Conservation (phyloP, 2,329 filamentous ascomycete genomes). For the Fusarium domesticum region DNA sequence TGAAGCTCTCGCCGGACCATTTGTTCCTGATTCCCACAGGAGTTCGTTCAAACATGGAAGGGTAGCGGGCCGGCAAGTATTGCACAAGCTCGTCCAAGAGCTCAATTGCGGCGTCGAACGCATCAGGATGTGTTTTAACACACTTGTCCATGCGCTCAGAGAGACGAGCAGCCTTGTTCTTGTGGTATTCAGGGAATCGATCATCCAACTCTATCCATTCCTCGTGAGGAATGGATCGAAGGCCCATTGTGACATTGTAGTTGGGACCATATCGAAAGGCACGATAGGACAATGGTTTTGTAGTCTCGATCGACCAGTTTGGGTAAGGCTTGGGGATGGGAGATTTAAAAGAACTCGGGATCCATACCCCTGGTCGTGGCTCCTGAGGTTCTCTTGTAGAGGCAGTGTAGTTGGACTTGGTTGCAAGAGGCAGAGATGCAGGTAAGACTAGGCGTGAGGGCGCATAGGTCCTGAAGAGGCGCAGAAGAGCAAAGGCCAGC, state of each 20-base stretch:
- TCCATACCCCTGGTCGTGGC: conserved; percentile 10
- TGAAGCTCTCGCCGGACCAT: conserved; percentile 68
- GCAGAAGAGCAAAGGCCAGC: background rate
- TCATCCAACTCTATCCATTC: conserved; percentile 87
- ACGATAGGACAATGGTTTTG: conserved; percentile 72
- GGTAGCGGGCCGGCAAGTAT: conserved; percentile 75
- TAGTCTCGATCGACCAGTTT: conserved; percentile 64
- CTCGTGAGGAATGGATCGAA: conserved; percentile 65
- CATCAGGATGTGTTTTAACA: conserved; percentile 65
- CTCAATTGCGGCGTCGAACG: conserved; percentile 69
- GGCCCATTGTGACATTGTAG: conserved; percentile 74
- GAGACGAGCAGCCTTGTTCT: conserved; percentile 67
- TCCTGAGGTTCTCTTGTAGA: conserved; percentile 1
- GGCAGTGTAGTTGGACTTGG: background rate
- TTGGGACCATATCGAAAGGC: conserved; percentile 76
- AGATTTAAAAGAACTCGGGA: conserved; percentile 47
- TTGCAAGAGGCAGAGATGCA: background rate
- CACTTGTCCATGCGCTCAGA: conserved; percentile 64
- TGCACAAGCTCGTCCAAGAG: conserved; percentile 68
- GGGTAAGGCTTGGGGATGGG: conserved; percentile 61
- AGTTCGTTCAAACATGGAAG: conserved; percentile 64
- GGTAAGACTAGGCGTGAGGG: background rate
- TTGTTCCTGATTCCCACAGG: conserved; percentile 66
- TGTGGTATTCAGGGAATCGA: conserved; percentile 70
- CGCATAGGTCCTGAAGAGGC: background rate